Evolutionary conservation across 768 basidiomycete genomes (phyloP).

Genomic region (Pleurotus tuoliensis): DNA sequence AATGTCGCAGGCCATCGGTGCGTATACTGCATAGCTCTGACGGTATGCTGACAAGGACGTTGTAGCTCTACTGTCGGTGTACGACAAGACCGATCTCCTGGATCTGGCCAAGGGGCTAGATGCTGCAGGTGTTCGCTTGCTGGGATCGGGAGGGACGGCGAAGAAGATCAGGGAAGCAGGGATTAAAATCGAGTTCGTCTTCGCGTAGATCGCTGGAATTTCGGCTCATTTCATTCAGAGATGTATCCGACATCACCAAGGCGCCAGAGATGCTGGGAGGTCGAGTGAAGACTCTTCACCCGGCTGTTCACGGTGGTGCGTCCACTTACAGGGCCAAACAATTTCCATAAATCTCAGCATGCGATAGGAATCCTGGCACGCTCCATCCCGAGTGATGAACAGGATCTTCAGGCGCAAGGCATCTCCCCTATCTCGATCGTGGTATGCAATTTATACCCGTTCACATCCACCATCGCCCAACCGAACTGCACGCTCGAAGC

Average conservation of each 20-base stretch:
- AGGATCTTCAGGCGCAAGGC: conserved; percentile 75
- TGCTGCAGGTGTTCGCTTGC: conserved; percentile 75
- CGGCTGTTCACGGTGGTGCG: conserved; percentile 93
- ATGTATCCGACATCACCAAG: conserved; percentile 96
- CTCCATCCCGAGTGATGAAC: conserved; percentile 83
- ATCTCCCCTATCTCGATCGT: conserved; percentile 96
- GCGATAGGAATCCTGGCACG: conserved; percentile 89
- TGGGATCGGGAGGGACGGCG: conserved; percentile 96
- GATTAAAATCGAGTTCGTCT: conserved; percentile 80
- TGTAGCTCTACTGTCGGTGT: conserved; percentile 88
- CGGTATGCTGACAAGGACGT: neutral
- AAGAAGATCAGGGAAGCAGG: conserved; percentile 96
- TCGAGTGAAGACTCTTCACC: conserved; percentile 96
- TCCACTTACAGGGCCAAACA: conserved; percentile 10
- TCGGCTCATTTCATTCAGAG: conserved; percentile 43
- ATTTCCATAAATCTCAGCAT: conserved; percentile 8
- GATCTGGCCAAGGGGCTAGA: conserved; percentile 86
- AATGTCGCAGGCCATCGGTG: conserved; percentile 29
- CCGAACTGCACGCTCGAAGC: conserved; percentile 87
- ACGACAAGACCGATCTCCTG: conserved; percentile 89
- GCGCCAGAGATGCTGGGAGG: conserved; percentile 99
- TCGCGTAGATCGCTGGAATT: neutral
- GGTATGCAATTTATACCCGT: conserved; percentile 99
- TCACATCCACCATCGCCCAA: conserved; percentile 84
- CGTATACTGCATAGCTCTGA: neutral